Base-by-base conservation (phyloP, 164 flowering plant genomes). In the Chimonanthus praecox region DNA sequence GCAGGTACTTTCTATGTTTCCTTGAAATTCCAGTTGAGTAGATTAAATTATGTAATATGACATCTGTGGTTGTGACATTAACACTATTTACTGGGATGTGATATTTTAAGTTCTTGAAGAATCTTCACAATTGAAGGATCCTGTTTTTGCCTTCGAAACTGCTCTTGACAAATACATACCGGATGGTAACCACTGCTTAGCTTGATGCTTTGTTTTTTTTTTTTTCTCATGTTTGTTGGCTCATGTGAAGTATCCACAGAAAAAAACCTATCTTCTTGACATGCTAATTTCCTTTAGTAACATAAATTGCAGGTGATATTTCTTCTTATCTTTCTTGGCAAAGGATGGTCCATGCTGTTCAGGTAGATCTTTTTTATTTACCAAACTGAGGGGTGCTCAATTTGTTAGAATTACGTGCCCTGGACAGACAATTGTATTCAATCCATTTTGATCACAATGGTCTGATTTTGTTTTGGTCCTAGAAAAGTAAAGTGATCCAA, bases 311-410 rank as follows among this genome's bases (percentile, higher is more conserved):
- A 88, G 91, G 77, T 46, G 73, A 70, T 58, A 58, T 63, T 58
- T 66, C 76, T 70, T 81, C 86, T 60, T 76, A 74, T 72, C 71
- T 69, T 74, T 77, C 82, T 71, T 88, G 90, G 88, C 75, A 79
- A 78, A 81, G 77, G 75, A 88, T 88, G 92, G 83, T 86, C 68
- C 83, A 87, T 74, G 79, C 79, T 51, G 85, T 88, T 76, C 85
- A 88, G 92, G 90, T 85, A 21, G 43, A 18, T 67, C 58, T 47
- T 8, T 45, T 60, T 67, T 62, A 61, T 72, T 48, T 71, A 5
- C 63, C 43, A n/a, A 13, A 15, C 5, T 54, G 60, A 8, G 16
- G 2, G 16, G 60, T 54, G 60, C 60, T 54, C 16, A n/a, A 54
- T 5, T 54, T 54, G 33, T 33, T 33, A 33, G 33, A 33, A 33